Evolutionary conservation across 2,329 filamentous ascomycete species (phyloP).

Genomic region (Talaromyces sp.): DNA sequence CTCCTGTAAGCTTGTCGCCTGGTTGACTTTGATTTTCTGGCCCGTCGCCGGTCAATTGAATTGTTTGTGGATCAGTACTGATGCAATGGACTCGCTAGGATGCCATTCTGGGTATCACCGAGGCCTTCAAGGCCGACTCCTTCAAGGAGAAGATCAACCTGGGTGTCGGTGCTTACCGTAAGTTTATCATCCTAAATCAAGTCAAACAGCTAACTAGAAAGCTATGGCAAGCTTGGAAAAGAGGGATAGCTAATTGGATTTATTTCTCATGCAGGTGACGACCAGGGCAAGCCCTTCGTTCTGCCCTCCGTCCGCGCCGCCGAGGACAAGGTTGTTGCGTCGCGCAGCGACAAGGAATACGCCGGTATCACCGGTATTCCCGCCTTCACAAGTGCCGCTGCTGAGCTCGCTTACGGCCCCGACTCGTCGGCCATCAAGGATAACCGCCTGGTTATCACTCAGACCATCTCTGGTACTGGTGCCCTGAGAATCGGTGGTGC

Average conservation of each 20-base stretch:
- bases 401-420: slow-evolving; percentile 84
- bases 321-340: slow-evolving; percentile 80
- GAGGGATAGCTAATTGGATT: not conserved
- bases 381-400: slow-evolving; percentile 89
- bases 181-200: slow-evolving; percentile 17
- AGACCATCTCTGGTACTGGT: slow-evolving; percentile 97
- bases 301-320: slow-evolving; percentile 89
- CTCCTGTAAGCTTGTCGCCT: slow-evolving; percentile 69
- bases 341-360: slow-evolving; percentile 92
- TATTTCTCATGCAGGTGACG: slow-evolving; percentile 59
- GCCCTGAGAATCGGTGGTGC: slow-evolving; percentile 92
- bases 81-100: slow-evolving; percentile 34
- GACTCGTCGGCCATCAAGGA: slow-evolving; percentile 75
- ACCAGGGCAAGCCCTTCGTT: slow-evolving; percentile 96
- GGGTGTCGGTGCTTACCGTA: slow-evolving; percentile 94
- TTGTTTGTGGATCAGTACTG: slow-evolving; percentile 22
- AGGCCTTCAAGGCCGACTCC: slow-evolving; percentile 97
- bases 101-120: slow-evolving; percentile 69
- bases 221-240: not conserved
- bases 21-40: not conserved
- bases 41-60: not conserved
- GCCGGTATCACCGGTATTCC: slow-evolving; percentile 95
- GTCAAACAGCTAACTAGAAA: not conserved
- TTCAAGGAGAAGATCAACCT: slow-evolving; percentile 98
- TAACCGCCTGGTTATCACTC: slow-evolving; percentile 83